phyloP scores from a whole-genome alignment of 2,329 filamentous ascomycete species.

The Stagonosporopsis vannaccii region DNA sequence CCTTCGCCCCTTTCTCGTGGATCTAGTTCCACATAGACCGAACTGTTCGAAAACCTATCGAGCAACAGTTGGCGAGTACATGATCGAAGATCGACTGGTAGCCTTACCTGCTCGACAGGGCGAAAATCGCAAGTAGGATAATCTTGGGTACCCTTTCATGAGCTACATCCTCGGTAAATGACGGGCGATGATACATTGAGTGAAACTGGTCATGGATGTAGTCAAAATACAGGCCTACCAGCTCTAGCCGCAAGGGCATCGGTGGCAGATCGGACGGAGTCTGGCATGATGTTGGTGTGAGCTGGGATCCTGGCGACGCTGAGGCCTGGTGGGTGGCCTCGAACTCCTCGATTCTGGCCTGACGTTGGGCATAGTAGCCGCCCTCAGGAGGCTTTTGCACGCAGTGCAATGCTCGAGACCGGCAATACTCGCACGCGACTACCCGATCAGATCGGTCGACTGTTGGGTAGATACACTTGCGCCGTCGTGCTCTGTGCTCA shows the following conservation, averaged over 20 bases:
- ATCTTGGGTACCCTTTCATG: slow-evolving; percentile 25
- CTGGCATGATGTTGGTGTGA: slow-evolving; percentile 14
- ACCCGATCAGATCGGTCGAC: slow-evolving; percentile 17
- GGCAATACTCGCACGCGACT: slow-evolving; percentile 30
- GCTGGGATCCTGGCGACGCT: background rate
- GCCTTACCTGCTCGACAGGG: slow-evolving; percentile 28
- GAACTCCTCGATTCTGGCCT: slow-evolving; percentile 23
- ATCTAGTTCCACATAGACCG: slow-evolving; percentile 23
- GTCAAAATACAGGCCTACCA: slow-evolving; percentile 33
- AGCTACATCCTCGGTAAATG: slow-evolving; percentile 29
- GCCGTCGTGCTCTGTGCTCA: slow-evolving; percentile 29
- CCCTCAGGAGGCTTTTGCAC: slow-evolving; percentile 33
- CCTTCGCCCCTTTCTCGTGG: slow-evolving; percentile 28
- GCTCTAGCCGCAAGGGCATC: slow-evolving; percentile 24
- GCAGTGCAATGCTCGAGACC: slow-evolving; percentile 28
- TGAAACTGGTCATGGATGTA: slow-evolving; percentile 38
- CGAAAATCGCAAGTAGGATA: slow-evolving; percentile 31
- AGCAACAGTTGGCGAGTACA: background rate
- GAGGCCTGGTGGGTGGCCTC: slow-evolving; percentile 13
- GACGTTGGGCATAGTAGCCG: slow-evolving; percentile 34
- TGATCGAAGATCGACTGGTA: background rate
- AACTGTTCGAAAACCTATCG: slow-evolving; percentile 23
- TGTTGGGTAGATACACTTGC: slow-evolving; percentile 33
- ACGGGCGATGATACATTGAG: slow-evolving; percentile 32
- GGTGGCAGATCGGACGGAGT: slow-evolving; percentile 20